Evolutionary conservation across 345 rosid genomes (phyloP), one percentile per base, ranked within the genome.

Genomic region (Rubroshorea leprosula): DNA sequence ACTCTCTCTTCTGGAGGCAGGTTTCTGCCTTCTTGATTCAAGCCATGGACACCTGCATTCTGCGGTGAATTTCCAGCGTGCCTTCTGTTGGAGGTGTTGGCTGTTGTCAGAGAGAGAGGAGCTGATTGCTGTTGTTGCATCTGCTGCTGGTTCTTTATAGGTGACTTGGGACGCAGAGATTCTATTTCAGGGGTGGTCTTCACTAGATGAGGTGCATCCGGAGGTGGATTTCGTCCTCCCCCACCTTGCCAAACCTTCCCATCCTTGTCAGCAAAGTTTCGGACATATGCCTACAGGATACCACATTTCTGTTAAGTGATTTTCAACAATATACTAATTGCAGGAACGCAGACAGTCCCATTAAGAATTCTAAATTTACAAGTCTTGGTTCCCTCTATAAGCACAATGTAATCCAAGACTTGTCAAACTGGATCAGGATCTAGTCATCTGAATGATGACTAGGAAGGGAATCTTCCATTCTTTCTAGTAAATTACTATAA

Each of bases 211-310:
- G 92, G 80, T 26, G 99, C 89, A 7, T 85, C 97, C 0, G 97
- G 96, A 18, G 90, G 99, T 0, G 97, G 99, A 62, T 93, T 89
- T 67, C 97, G 73, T 17, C 99, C 99, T 54, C 97, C 95, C 16
- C 94, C 99, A 53, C 97, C 97, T 85, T 85, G 99, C 99, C 97
- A 93, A 29, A 90, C 90, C 68, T 85, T 90, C 51, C 99, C 97
- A 51, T 93, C 99, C 76, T 83, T 85, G 77, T 93, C 97, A 7
- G 84, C 70, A 18, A 93, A 93, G 74, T 73, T 89, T 66, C 69
- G 82, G 35, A 58, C 53, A 68, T 80, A 93, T n/a, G 90, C 74
- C 99, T 93, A 84, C 25, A 60, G 43, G 52, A n/a, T 50, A 47
- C 45, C 72, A 57, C 60, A 22, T 8, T 35, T 35, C n/a, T n/a